Evolutionary conservation across 805 yeast genomes (phyloP).

Genomic region (Saturnispora mendoncae): DNA sequence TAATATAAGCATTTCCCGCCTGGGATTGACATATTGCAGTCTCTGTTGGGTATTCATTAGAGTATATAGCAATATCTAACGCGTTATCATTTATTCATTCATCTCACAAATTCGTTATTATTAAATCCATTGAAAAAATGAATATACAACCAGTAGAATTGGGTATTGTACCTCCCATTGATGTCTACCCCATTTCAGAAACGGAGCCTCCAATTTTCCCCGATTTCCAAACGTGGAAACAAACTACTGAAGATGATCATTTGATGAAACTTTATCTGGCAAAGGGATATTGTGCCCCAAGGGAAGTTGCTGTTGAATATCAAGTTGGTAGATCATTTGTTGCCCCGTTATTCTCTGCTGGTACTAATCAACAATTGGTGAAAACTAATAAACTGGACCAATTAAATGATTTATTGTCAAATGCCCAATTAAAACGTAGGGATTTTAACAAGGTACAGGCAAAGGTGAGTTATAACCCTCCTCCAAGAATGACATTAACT

Average conservation of each 20-base stretch:
- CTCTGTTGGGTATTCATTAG: conserved; percentile 31
- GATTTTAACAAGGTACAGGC: conserved; percentile 37
- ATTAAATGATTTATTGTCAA: conserved; percentile 41
- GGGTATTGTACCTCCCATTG: conserved; percentile 22
- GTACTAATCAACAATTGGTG: conserved; percentile 13
- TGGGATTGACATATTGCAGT: conserved; percentile 16
- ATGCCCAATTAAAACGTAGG: conserved; percentile 40
- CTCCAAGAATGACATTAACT: conserved; percentile 84
- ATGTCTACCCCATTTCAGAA: conserved; percentile 24
- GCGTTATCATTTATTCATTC: conserved; percentile 2
- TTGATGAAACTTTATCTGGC: conserved; percentile 49
- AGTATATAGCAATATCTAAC: background rate
- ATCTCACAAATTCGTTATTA: no score
- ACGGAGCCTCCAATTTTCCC: conserved; percentile 37
- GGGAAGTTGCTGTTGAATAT: conserved; percentile 56
- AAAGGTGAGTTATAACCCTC: conserved; percentile 60
- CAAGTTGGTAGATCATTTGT: conserved; percentile 58
- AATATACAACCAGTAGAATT: conserved; percentile 12
- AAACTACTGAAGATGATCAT: conserved; percentile 44
- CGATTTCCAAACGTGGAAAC: conserved; percentile 67
- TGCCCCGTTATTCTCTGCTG: conserved; percentile 22
- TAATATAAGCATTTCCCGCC: conserved; percentile 17
- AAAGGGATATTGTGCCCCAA: conserved; percentile 62
- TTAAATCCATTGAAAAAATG: no score
- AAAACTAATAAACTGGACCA: conserved; percentile 23